Percentiles rank a stretch among this genome's conserved stretches.
phyloP scores from a whole-genome alignment of 805 yeast species.

The Lachancea thermotolerans region DNA sequence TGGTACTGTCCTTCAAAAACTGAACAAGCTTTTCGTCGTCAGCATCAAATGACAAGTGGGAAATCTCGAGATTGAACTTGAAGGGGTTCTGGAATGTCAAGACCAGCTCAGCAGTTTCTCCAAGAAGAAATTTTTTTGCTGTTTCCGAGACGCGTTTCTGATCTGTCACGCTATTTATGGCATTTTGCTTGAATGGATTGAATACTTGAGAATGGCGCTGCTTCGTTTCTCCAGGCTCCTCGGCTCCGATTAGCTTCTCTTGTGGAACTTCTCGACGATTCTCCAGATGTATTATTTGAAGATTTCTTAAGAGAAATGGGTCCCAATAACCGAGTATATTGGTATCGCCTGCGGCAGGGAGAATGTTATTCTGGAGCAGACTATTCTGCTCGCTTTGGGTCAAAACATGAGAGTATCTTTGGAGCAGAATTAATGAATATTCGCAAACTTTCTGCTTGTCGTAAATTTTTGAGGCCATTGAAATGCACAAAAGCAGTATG shows the following conservation, averaged over 20 bases:
- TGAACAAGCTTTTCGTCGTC: slow-evolving; percentile 24
- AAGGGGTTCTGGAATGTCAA: slow-evolving; percentile 72
- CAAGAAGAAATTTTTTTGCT: slow-evolving; percentile 37
- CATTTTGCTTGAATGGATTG: slow-evolving; percentile 44
- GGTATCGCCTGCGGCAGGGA: slow-evolving; percentile 22
- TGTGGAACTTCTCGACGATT: slow-evolving; percentile 17
- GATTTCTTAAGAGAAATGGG: slow-evolving; percentile 51
- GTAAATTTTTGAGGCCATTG: slow-evolving; percentile 45
- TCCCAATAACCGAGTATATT: slow-evolving; percentile 59
- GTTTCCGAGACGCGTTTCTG: background rate
- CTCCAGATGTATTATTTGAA: slow-evolving; percentile 33
- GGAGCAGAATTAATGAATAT: slow-evolving; percentile 48
- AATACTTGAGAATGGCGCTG: slow-evolving; percentile 34
- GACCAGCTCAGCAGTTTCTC: slow-evolving; percentile 54
- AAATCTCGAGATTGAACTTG: slow-evolving; percentile 60
- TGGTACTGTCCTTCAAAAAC: slow-evolving; percentile 14
- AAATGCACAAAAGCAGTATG: slow-evolving; percentile 44
- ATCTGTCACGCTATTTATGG: slow-evolving; percentile 11
- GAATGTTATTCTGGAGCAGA: slow-evolving; percentile 27
- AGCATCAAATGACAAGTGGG: slow-evolving; percentile 37
- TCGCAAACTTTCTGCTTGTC: slow-evolving; percentile 40
- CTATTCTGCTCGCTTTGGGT: slow-evolving; percentile 51
- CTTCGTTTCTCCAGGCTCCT: slow-evolving; percentile 11
- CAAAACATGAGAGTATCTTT: slow-evolving; percentile 49
- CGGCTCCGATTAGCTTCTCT: slow-evolving; percentile 4